Evolutionary conservation across 2,329 filamentous ascomycete genomes (phyloP), one percentile per base, ranked within the genome.

Genomic region (Arthrocladium fulminans): DNA sequence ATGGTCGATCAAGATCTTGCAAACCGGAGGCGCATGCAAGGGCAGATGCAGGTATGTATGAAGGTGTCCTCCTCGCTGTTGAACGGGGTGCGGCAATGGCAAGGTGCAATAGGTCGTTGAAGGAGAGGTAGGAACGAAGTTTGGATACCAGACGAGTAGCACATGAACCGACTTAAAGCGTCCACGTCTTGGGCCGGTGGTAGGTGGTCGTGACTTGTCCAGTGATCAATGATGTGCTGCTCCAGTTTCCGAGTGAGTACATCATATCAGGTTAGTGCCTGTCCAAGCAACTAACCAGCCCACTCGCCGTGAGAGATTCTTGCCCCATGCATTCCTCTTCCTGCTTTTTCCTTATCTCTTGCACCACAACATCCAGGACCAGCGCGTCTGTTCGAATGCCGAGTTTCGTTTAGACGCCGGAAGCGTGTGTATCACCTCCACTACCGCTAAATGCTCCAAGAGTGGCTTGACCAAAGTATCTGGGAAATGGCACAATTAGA

Each of bases 201-300:
- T 22, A 30, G 8, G 37, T 24, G 32, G 17, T 15, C 17, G 9
- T 15, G 17, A 40, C 8, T 40, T 22, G 37, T 40, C 22, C 37
- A 40, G 29, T 44, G 41, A 38, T 46, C 41, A 35, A 34, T 35
- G 39, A 42, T 24, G 39, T 25, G 17, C 23, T 40, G 39, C 39
- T 42, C 3, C 39, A 23, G 27, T n/a, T 24, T 20, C 41, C 41
- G 41, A 45, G 9, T 20, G n/a, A 17, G n/a, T 30, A n/a, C 41
- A 32, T 47, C 29, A 35, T 15, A 45, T 45, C 42, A 34, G 30
- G 42, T 24, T 35, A 35, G 32, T 15, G 10, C n/a, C 39, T 8
- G 37, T 9, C 37, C 17, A 5, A 40, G 17, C 9, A 40, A 10
- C 37, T 30, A 43, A 44, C n/a, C 44, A 46, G 29, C 43, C 43